Evolutionary conservation across 148 eudicot species (phyloP).

Genomic region (Rhododendron simsii): DNA sequence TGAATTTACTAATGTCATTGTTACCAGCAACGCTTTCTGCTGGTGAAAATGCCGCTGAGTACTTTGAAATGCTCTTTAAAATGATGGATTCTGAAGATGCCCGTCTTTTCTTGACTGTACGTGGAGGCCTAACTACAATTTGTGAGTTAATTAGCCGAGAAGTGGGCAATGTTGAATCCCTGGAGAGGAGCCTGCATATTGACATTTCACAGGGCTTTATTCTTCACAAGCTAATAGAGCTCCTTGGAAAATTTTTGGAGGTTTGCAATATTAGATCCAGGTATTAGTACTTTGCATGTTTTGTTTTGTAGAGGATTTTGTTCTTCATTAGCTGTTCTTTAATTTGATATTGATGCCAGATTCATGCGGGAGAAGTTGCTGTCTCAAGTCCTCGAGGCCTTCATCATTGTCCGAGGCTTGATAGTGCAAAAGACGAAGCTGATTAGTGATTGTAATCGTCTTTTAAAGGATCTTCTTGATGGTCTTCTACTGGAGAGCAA

Average conservation of each 20-base stretch:
- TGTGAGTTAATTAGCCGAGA: constrained; percentile 87
- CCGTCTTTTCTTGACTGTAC: constrained; percentile 90
- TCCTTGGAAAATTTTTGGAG: constrained; percentile 94
- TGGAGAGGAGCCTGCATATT: constrained; percentile 94
- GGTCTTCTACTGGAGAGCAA: constrained; percentile 88
- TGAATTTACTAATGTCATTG: constrained; percentile 85
- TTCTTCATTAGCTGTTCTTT: constrained; percentile 10
- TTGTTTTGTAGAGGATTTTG: constrained; percentile 5
- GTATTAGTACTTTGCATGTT: constrained; percentile 31
- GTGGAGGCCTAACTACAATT: constrained; percentile 73
- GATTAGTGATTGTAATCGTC: constrained; percentile 87
- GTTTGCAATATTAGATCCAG: constrained; percentile 93
- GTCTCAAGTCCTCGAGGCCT: constrained; percentile 93
- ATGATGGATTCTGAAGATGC: constrained; percentile 98
- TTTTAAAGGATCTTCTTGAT: constrained; percentile 91
- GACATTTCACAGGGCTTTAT: constrained; percentile 98
- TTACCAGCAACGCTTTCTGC: constrained; percentile 90
- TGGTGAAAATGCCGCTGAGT: constrained; percentile 95
- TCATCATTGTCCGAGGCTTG: constrained; percentile 88
- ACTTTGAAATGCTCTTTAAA: constrained; percentile 89
- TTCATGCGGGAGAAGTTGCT: constrained; percentile 88
- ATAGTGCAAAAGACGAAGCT: constrained; percentile 97
- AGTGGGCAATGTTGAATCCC: constrained; percentile 74
- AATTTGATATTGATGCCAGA: constrained; percentile 33
- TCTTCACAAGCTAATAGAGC: constrained; percentile 98